These are phyloP conservation scores for Solanum gandarillasii DNA, from an alignment of 257 asterid species.

Conservation along the genomic window DNA sequence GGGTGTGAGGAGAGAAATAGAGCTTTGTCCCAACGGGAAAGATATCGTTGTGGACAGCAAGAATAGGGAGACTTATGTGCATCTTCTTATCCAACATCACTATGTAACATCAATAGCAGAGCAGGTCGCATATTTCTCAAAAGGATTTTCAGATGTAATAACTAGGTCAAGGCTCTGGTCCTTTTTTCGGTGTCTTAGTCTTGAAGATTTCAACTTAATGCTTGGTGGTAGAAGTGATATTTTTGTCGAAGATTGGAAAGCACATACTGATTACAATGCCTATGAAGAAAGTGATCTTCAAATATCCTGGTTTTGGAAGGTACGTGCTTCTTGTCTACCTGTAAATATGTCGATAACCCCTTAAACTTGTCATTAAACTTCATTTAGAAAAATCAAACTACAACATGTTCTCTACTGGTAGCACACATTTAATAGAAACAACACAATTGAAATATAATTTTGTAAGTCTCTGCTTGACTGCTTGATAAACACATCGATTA, in stretches of 20 bases:
- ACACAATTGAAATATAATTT: background rate
- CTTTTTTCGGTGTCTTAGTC: constrained; percentile 55
- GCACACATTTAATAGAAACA: background rate
- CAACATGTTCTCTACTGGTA: background rate
- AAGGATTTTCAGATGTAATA: constrained; percentile 58
- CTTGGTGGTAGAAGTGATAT: constrained; percentile 57
- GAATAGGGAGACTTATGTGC: constrained; percentile 61
- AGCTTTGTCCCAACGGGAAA: constrained; percentile 55
- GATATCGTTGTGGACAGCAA: constrained; percentile 45
- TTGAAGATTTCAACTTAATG: constrained; percentile 59
- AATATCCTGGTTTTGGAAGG: constrained; percentile 95
- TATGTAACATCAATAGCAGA: constrained; percentile 49
- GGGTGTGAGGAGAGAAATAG: constrained; percentile 59
- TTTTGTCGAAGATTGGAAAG: constrained; percentile 82
- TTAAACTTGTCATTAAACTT: background rate
- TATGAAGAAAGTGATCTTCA: constrained; percentile 53
- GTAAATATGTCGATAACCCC: background rate
- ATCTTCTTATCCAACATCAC: constrained; percentile 51
- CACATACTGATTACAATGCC: constrained; percentile 70
- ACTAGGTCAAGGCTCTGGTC: constrained; percentile 16
- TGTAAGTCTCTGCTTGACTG: background rate
- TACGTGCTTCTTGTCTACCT: constrained; percentile 2
- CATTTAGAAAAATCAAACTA: background rate
- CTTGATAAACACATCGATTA: background rate
- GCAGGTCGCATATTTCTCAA: constrained; percentile 45